Conservation (phyloP, 2,329 filamentous ascomycete genomes). For the Aspergillus niger region DNA sequence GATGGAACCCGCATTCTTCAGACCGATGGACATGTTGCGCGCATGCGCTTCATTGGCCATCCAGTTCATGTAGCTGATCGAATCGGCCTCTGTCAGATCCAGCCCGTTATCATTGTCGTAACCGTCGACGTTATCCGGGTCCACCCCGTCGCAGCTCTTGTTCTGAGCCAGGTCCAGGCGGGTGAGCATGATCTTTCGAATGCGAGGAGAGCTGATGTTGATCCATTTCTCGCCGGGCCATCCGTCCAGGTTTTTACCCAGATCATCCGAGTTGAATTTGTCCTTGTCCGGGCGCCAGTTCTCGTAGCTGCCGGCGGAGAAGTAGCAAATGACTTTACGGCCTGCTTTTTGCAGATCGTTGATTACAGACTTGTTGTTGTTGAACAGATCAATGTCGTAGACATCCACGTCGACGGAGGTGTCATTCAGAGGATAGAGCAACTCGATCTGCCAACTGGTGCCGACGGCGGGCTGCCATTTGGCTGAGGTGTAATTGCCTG, state of each 20-base stretch:
- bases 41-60: conserved; percentile 57
- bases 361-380: conserved; percentile 52
- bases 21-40: conserved; percentile 62
- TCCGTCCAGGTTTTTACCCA: conserved; percentile 61
- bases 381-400: conserved; percentile 65
- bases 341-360: conserved; percentile 51
- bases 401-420: conserved; percentile 55
- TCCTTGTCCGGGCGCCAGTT: conserved; percentile 60
- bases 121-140: conserved; percentile 71
- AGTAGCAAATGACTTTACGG: conserved; percentile 72
- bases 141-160: conserved; percentile 69
- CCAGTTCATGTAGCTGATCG: conserved; percentile 62
- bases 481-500: conserved; percentile 25
- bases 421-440: conserved; percentile 46
- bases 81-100: conserved; percentile 57
- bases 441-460: conserved; percentile 64
- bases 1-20: conserved; percentile 69
- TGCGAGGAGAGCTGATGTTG: conserved; percentile 57
- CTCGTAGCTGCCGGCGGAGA: conserved; percentile 71
- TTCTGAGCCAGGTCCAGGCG: conserved; percentile 60
- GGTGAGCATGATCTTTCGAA: conserved; percentile 65
- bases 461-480: conserved; percentile 58
- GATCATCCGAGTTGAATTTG: conserved; percentile 57
- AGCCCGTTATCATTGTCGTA: conserved; percentile 68
- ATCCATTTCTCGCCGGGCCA: conserved; percentile 72